Percentiles rank a stretch among this genome's conserved stretches.
Evolutionary conservation across 495 filamentous ascomycete species (phyloP).

Genomic region (Evernia prunastri): DNA sequence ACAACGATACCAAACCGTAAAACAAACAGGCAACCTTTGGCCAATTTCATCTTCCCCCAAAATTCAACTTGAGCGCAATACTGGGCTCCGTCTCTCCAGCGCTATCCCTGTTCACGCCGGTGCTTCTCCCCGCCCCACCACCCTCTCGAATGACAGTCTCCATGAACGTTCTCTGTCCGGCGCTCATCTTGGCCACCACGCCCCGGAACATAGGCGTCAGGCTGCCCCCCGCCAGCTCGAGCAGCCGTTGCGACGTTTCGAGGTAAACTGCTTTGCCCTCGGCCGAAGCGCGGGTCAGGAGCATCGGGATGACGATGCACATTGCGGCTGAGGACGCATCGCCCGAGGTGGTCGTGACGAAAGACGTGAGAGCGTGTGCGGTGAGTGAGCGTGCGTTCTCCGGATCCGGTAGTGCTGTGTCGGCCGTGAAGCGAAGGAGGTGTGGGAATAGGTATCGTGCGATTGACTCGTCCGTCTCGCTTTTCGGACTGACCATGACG

Average conservation of each 20-base stretch:
- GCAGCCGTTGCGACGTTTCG: constrained; percentile 67
- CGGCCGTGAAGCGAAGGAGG: constrained; percentile 63
- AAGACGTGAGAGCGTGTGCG: constrained; percentile 65
- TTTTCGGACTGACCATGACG: constrained; percentile 58
- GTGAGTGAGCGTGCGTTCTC: constrained; percentile 64
- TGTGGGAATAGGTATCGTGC: constrained; percentile 67
- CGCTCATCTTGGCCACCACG: constrained; percentile 65
- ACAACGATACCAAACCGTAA: background rate
- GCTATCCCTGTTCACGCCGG: constrained; percentile 35
- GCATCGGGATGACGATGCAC: constrained; percentile 67
- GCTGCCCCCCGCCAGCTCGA: constrained; percentile 72
- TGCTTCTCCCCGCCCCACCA: constrained; percentile 34
- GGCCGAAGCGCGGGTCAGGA: constrained; percentile 65
- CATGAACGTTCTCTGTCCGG: constrained; percentile 65
- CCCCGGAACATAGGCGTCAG: constrained; percentile 68
- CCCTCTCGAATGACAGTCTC: constrained; percentile 73
- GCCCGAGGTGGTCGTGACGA: constrained; percentile 50
- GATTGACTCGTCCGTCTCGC: constrained; percentile 64
- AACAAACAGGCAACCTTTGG: background rate
- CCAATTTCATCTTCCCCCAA: constrained; percentile 36
- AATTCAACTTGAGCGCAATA: constrained; percentile 93
- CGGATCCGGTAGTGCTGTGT: constrained; percentile 53
- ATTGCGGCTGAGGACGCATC: constrained; percentile 53
- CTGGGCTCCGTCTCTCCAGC: constrained; percentile 52
- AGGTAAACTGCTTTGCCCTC: constrained; percentile 41